phyloP scores from a whole-genome alignment of 345 rosid species.

The Erodium maritimum region DNA sequence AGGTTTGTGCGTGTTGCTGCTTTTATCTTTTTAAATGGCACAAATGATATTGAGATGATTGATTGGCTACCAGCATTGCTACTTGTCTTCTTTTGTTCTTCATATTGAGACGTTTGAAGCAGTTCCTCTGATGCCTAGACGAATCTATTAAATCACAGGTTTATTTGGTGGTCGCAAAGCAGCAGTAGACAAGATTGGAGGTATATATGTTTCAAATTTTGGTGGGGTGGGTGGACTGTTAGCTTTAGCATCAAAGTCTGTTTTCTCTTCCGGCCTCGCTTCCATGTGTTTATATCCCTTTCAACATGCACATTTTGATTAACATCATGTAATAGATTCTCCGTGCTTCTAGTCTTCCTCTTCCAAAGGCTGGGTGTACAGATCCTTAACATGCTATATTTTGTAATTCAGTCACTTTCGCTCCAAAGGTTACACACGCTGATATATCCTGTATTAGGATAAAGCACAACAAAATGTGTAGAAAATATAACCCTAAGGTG shows the following conservation, averaged over 20 bases:
- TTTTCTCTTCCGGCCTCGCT: too few species aligned
- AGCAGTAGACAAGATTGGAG: conserved; percentile 38
- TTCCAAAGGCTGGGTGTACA: neutral
- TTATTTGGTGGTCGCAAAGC: conserved; percentile 42
- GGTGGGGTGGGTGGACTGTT: neutral
- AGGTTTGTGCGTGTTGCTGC: conserved; percentile 23
- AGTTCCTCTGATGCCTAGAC: neutral
- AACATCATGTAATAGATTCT: neutral
- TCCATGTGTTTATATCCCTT: too few species aligned
- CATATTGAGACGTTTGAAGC: neutral
- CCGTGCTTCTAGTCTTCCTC: neutral
- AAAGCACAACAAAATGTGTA: too few species aligned
- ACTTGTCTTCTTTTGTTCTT: neutral
- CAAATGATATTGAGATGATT: neutral
- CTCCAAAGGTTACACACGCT: neutral
- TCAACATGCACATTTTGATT: too few species aligned
- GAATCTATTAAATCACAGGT: conserved; percentile 25
- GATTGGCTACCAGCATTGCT: neutral
- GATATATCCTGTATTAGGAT: neutral
- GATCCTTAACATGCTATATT: neutral
- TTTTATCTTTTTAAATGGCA: neutral
- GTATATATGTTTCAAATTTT: conserved; percentile 19
- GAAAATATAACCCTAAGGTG: neutral
- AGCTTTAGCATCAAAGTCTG: neutral
- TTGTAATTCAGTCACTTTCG: neutral